Percentiles rank a stretch among this genome's conserved stretches.
phyloP scores from a whole-genome alignment of 179 eudicot species.

The Silene noctiflora region DNA sequence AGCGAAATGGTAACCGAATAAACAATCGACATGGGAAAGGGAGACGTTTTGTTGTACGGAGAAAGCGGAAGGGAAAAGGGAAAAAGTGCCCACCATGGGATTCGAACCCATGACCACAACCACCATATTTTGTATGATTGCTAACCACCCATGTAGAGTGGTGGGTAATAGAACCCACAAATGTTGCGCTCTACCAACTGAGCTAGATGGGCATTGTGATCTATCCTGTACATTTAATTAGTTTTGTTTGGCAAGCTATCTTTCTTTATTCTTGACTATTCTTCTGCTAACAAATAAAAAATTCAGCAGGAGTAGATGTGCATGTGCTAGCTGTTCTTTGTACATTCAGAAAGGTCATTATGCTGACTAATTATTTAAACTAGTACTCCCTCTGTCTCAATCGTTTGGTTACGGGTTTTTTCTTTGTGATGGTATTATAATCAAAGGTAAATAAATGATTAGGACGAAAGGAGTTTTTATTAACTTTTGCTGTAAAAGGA shows the following conservation, averaged over 20 bases:
- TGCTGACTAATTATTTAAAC: neutral
- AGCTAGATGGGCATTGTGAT: constrained; percentile 21
- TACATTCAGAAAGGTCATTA: neutral
- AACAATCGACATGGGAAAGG: no score
- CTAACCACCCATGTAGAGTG: constrained; percentile 24
- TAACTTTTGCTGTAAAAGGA: neutral
- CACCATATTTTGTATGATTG: neutral
- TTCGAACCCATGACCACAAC: constrained; percentile 28
- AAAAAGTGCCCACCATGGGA: constrained; percentile 25
- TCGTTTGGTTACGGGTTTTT: no score
- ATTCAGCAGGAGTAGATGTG: neutral
- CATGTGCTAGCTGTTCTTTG: neutral
- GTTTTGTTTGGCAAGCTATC: neutral
- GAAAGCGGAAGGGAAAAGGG: no score
- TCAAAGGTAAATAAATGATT: no score
- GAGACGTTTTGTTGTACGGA: no score
- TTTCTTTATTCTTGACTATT: neutral
- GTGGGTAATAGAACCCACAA: constrained; percentile 13
- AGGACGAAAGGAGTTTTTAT: no score
- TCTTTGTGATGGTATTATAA: no score
- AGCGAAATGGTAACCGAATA: no score
- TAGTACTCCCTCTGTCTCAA: no score
- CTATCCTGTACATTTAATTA: neutral
- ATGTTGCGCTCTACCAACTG: constrained; percentile 24
- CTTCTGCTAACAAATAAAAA: neutral